Conservation (phyloP, 768 basidiomycete species). For the Phlegmacium glaucopus region DNA sequence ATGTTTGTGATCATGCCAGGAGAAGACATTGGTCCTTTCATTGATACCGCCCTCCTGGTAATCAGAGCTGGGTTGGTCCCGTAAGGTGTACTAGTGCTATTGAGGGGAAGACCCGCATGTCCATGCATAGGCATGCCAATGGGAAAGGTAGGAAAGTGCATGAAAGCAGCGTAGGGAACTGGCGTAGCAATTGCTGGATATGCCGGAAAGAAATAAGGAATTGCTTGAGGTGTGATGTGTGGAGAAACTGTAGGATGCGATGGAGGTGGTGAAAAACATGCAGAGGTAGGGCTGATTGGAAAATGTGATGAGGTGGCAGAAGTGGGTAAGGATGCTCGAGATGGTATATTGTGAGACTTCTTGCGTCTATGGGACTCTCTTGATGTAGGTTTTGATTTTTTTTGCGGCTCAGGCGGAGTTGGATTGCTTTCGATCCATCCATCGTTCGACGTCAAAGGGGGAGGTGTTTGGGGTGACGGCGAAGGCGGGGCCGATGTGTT, state of each 20-base stretch:
- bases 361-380: conserved; percentile 12
- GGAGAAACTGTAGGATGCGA: conserved; percentile 7
- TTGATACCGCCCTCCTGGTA: not conserved
- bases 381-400: conserved; percentile 10
- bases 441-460: conserved; percentile 17
- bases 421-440: conserved; percentile 37
- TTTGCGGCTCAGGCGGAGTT: conserved; percentile 9
- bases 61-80: conserved; percentile 2
- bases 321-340: conserved; percentile 9
- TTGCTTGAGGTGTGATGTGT: conserved; percentile 4
- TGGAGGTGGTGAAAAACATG: conserved; percentile 5
- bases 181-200: conserved; percentile 20
- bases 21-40: not conserved
- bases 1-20: not conserved
- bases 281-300: conserved; percentile 4
- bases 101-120: not conserved
- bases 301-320: conserved; percentile 5
- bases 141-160: conserved; percentile 19
- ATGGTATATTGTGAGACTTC: conserved; percentile 12
- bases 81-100: not conserved
- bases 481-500: conserved; percentile 25
- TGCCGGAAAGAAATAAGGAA: conserved; percentile 23
- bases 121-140: conserved; percentile 15
- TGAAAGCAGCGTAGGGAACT: conserved; percentile 12
- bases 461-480: conserved; percentile 21